Percentiles rank a stretch among this genome's conserved stretches.
Conservation (phyloP, 2,329 filamentous ascomycete genomes). For the Chaetomium strumarium region DNA sequence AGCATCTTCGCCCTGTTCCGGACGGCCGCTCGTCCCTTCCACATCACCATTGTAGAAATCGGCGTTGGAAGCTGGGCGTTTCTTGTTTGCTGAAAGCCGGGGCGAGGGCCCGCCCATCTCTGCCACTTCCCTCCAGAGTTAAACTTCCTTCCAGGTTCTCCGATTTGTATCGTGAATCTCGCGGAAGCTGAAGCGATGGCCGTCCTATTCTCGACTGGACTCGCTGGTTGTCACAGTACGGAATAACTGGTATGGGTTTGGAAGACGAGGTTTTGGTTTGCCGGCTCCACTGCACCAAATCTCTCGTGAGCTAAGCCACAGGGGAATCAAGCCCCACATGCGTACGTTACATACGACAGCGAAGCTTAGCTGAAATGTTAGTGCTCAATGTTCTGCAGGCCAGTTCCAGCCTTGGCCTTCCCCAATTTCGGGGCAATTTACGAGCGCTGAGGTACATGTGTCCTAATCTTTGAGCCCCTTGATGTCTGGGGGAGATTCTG, state of each 20-base stretch:
- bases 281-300: too few species aligned
- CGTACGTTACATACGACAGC: not conserved
- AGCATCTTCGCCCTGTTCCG: not conserved
- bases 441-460: slow-evolving; percentile 16
- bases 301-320: not conserved
- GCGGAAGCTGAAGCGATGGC: too few species aligned
- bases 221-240: too few species aligned
- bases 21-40: not conserved
- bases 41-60: not conserved
- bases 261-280: too few species aligned
- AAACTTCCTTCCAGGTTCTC: not conserved
- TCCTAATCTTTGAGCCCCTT: slow-evolving; percentile 8
- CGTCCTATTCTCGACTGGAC: too few species aligned
- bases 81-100: slow-evolving; percentile 6
- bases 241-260: too few species aligned
- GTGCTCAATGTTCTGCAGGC: slow-evolving; percentile 8
- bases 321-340: too few species aligned
- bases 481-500: slow-evolving; percentile 15
- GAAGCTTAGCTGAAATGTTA: slow-evolving; percentile 16
- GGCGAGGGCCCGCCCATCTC: not conserved
- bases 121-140: not conserved
- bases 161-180: not conserved
- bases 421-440: slow-evolving; percentile 15
- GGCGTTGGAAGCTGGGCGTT: slow-evolving; percentile 6
- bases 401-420: slow-evolving; percentile 1